A percentile compares a stretch with the other conserved stretches of the same genome.
phyloP scores from a whole-genome alignment of 2,329 filamentous ascomycete genomes.

The Triangularia verruculosa region DNA sequence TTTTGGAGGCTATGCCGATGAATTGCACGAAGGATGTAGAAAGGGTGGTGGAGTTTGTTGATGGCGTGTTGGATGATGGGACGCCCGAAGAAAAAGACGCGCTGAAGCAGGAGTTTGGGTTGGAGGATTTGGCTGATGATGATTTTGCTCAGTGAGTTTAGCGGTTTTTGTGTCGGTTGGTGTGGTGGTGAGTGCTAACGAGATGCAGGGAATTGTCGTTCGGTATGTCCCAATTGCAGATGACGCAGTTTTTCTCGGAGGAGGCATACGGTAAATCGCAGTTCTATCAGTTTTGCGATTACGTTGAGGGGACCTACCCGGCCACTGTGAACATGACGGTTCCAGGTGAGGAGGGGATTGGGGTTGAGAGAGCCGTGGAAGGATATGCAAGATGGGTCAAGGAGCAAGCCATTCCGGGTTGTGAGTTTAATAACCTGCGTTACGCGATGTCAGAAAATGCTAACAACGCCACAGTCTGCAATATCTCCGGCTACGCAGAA shows the following conservation, averaged over 20 bases:
- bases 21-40: slow-evolving; percentile 55
- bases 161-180: slow-evolving; percentile 9
- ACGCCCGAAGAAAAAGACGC: slow-evolving; percentile 38
- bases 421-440: slow-evolving; percentile 16
- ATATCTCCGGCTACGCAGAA: slow-evolving; percentile 47
- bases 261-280: slow-evolving; percentile 47
- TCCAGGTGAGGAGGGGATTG: slow-evolving; percentile 49
- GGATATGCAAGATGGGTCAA: slow-evolving; percentile 51
- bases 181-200: neutral
- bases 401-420: slow-evolving; percentile 41
- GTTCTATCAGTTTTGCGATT: slow-evolving; percentile 51
- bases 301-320: slow-evolving; percentile 43
- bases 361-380: slow-evolving; percentile 47
- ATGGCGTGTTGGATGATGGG: slow-evolving; percentile 42
- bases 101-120: slow-evolving; percentile 50
- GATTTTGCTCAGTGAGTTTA: slow-evolving; percentile 40
- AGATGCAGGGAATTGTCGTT: slow-evolving; percentile 20
- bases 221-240: slow-evolving; percentile 58
- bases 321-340: slow-evolving; percentile 40
- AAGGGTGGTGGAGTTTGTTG: slow-evolving; percentile 51
- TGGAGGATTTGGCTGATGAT: slow-evolving; percentile 44
- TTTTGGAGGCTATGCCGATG: slow-evolving; percentile 51
- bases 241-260: slow-evolving; percentile 32
- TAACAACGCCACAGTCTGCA: slow-evolving; percentile 23
- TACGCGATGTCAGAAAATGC: neutral